These are phyloP conservation scores for Marchantia polymorpha DNA, from an alignment of 225 moss, liverwort and hornwort genomes.

Conservation along the genomic window DNA sequence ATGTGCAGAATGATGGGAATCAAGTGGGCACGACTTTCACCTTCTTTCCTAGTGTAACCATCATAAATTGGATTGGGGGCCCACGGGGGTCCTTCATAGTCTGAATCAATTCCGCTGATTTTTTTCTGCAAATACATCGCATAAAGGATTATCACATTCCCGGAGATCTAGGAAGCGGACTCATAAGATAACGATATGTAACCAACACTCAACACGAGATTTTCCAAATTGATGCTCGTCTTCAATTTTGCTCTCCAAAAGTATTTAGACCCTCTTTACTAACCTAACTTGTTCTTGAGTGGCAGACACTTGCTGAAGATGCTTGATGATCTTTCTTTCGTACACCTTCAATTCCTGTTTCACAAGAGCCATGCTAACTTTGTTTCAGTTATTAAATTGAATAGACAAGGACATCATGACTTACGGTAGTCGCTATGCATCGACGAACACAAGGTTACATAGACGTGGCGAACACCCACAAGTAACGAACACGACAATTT, in stretches of 20 bases:
- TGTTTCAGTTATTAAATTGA: too few relatives aligned
- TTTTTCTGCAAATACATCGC: constrained; percentile 48
- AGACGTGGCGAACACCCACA: too few relatives aligned
- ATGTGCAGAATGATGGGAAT: neutral
- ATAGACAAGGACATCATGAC: too few relatives aligned
- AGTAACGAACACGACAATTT: too few relatives aligned
- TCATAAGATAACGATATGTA: too few relatives aligned
- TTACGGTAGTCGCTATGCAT: too few relatives aligned
- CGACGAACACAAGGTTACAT: too few relatives aligned
- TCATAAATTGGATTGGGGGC: constrained; percentile 63
- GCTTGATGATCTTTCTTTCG: constrained; percentile 76
- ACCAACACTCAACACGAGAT: neutral
- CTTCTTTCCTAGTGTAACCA: constrained; percentile 68
- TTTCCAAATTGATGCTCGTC: neutral
- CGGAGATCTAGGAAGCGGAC: neutral
- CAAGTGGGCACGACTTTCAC: constrained; percentile 26
- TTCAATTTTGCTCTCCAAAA: neutral
- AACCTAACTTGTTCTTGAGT: constrained; percentile 96
- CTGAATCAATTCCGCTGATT: constrained; percentile 68
- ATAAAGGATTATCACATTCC: neutral
- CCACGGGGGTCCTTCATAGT: constrained; percentile 55
- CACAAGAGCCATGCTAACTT: neutral
- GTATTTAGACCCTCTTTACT: neutral
- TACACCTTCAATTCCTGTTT: constrained; percentile 69
- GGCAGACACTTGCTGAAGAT: constrained; percentile 84